phyloP scores from a whole-genome alignment of 345 rosid species.

The Eucalyptus tenuipes region DNA sequence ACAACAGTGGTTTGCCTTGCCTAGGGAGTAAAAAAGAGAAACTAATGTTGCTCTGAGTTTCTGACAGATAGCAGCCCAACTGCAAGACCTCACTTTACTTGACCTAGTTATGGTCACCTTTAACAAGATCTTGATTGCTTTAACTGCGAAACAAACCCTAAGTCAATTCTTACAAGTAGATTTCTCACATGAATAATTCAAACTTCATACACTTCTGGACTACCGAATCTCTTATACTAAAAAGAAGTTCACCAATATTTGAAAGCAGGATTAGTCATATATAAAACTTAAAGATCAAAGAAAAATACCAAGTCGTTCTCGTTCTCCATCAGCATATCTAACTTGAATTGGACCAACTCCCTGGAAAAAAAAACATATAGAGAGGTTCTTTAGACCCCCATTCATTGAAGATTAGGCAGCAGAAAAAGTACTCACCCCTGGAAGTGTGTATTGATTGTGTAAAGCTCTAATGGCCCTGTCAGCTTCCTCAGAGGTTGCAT shows the following conservation, averaged over 20 bases:
- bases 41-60: not conserved
- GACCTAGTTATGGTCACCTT: not conserved
- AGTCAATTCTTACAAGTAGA: not conserved
- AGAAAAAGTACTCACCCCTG: constrained; percentile 58
- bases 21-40: not conserved
- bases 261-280: not conserved
- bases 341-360: constrained; percentile 95
- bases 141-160: not conserved
- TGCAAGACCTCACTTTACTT: not conserved
- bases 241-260: not conserved
- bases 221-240: not conserved
- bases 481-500: constrained; percentile 85
- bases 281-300: not conserved
- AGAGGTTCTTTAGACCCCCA: not conserved
- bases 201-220: not conserved
- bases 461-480: constrained; percentile 94
- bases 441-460: constrained; percentile 83
- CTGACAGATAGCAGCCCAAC: not conserved
- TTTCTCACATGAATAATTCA: not conserved
- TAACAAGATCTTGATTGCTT: not conserved
- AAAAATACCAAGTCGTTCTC: constrained; percentile 86
- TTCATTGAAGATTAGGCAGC: not conserved
- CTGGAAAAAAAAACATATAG: constrained; percentile 33
- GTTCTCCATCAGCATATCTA: constrained; percentile 97
- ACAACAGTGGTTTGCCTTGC: not conserved